These are phyloP conservation scores for Yarrowia sp. DNA, from an alignment of 805 yeast species.

Conservation along the genomic window DNA sequence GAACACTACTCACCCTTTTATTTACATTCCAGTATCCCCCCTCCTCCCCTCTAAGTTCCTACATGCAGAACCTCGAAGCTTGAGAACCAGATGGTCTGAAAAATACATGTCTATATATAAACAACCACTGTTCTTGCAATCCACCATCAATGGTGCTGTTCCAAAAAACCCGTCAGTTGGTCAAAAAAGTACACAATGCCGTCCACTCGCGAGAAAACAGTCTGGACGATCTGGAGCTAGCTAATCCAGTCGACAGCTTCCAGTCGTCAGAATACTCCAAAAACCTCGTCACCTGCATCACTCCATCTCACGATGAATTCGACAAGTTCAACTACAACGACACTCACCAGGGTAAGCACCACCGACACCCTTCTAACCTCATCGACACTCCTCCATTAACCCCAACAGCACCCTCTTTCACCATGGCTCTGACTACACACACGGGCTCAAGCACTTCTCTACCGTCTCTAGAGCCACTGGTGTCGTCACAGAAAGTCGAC, in stretches of 20 bases:
- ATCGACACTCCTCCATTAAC: not conserved
- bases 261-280: too few species aligned
- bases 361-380: not conserved
- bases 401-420: not conserved
- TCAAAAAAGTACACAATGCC: slow-evolving; percentile 9
- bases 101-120: too few species aligned
- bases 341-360: too few species aligned
- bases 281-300: not conserved
- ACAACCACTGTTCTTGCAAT: too few species aligned
- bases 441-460: not conserved
- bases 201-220: not conserved
- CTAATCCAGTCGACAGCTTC: not conserved
- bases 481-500: not conserved
- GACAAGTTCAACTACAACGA: not conserved
- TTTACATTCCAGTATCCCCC: too few species aligned
- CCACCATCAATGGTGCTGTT: not conserved
- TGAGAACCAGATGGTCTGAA: too few species aligned
- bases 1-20: too few species aligned
- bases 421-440: not conserved
- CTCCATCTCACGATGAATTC: not conserved
- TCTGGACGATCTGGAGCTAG: not conserved
- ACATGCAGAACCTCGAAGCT: too few species aligned
- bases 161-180: slow-evolving; percentile 6
- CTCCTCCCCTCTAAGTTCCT: too few species aligned
- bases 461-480: not conserved